These are phyloP conservation scores for Pterocarpus macrocarpus DNA, from an alignment of 306 rosid genomes.

Conservation along the genomic window DNA sequence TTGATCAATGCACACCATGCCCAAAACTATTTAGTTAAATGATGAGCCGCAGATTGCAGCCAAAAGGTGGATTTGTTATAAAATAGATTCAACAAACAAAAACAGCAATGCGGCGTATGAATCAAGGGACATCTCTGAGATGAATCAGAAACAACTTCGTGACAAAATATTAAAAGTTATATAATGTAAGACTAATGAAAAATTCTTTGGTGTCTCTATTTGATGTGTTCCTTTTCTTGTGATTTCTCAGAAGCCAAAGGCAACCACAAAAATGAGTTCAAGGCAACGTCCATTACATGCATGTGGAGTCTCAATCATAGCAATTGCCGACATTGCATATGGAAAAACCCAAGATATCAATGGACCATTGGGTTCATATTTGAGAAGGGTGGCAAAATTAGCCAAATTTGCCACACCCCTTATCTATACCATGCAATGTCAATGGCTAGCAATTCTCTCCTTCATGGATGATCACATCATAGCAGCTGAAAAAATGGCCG, in stretches of 20 bases:
- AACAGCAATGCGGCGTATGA: background rate
- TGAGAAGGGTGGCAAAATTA: slow-evolving; percentile 48
- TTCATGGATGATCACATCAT: slow-evolving; percentile 64
- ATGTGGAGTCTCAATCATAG: slow-evolving; percentile 63
- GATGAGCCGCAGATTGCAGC: background rate
- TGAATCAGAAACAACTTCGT: background rate
- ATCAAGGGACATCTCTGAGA: background rate
- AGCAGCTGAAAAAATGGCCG: slow-evolving; percentile 46
- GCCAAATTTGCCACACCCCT: slow-evolving; percentile 55
- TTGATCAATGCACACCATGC: background rate
- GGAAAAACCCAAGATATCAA: slow-evolving; percentile 55
- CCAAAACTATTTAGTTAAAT: background rate
- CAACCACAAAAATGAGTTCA: slow-evolving; percentile 42
- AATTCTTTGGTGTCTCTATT: background rate
- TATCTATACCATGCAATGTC: slow-evolving; percentile 48
- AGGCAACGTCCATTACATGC: slow-evolving; percentile 71
- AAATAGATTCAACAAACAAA: background rate
- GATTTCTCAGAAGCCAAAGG: slow-evolving; percentile 50
- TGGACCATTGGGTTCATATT: slow-evolving; percentile 64
- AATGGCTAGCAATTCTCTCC: slow-evolving; percentile 62
- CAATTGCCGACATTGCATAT: slow-evolving; percentile 50
- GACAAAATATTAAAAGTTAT: background rate
- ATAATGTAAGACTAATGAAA: background rate
- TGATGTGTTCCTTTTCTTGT: background rate
- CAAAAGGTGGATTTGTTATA: background rate